phyloP scores from a whole-genome alignment of 192 early-diverging fungal species.

The Chytriomyces confervae region DNA sequence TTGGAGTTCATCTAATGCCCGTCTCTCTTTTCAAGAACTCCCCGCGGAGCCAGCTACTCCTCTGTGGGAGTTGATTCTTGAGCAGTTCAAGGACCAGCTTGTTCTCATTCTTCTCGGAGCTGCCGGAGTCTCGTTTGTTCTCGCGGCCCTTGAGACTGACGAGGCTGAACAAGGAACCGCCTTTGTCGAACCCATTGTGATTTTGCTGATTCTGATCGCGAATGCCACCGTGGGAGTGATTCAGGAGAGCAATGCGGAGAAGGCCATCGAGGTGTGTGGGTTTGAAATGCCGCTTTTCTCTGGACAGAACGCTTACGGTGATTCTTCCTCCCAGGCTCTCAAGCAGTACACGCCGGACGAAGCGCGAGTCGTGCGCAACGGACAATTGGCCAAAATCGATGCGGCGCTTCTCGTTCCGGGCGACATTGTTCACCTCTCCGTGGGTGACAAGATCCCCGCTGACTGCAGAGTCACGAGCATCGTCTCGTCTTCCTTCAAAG shows the following conservation, averaged over 20 bases:
- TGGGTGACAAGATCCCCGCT: constrained; percentile 98
- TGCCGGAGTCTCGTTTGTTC: constrained; percentile 88
- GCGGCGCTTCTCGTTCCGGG: constrained; percentile 90
- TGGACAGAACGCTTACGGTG: too few relatives aligned
- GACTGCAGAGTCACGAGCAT: constrained; percentile 88
- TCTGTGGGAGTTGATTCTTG: constrained; percentile 89
- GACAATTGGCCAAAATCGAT: constrained; percentile 67
- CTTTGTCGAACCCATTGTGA: constrained; percentile 98
- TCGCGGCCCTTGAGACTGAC: constrained; percentile 82
- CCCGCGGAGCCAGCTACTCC: constrained; percentile 90
- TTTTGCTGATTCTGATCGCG: constrained; percentile 95
- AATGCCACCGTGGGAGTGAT: constrained; percentile 97
- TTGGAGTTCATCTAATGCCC: not conserved
- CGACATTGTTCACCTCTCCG: constrained; percentile 89
- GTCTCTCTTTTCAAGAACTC: constrained; percentile 65
- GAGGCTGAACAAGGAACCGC: constrained; percentile 69
- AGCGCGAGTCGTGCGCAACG: constrained; percentile 86
- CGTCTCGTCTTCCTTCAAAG: constrained; percentile 81
- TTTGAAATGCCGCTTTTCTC: not conserved
- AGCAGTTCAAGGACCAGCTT: constrained; percentile 99
- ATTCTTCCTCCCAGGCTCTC: constrained; percentile 67
- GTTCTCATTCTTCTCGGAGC: constrained; percentile 93
- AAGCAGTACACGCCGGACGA: constrained; percentile 96
- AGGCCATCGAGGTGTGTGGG: constrained; percentile 84
- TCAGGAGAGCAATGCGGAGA: constrained; percentile 96